phyloP scores from a whole-genome alignment of 805 yeast genomes.

The Schwanniomyces yamadae region DNA sequence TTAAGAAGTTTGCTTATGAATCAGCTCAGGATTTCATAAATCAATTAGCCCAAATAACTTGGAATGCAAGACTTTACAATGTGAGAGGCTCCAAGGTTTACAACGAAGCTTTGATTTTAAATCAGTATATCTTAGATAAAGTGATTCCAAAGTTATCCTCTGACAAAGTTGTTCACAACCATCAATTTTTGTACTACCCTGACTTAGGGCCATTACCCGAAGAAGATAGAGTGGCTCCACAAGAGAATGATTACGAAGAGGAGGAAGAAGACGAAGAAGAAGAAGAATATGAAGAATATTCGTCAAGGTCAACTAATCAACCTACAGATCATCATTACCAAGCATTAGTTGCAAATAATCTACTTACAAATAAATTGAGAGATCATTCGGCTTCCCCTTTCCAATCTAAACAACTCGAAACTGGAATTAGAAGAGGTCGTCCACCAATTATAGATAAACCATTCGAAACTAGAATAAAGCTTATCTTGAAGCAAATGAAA shows the following conservation, averaged over 20 bases:
- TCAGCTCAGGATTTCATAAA: slow-evolving; percentile 66
- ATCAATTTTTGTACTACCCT: slow-evolving; percentile 49
- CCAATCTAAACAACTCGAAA: slow-evolving; percentile 17
- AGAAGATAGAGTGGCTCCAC: slow-evolving; percentile 21
- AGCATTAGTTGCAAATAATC: slow-evolving; percentile 10
- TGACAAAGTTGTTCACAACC: slow-evolving; percentile 38
- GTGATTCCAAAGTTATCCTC: slow-evolving; percentile 48
- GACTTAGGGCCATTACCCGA: slow-evolving; percentile 71
- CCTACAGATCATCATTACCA: slow-evolving; percentile 12
- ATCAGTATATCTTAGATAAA: slow-evolving; percentile 46
- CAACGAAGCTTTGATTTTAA: slow-evolving; percentile 62
- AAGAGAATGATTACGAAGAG: slow-evolving; percentile 26
- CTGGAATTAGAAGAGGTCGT: slow-evolving; percentile 75
- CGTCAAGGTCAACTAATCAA: slow-evolving; percentile 5
- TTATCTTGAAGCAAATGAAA: slow-evolving; percentile 76
- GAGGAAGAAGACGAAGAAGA: slow-evolving; percentile 20
- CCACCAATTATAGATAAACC: slow-evolving; percentile 92
- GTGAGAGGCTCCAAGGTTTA: slow-evolving; percentile 66
- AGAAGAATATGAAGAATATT: slow-evolving; percentile 17
- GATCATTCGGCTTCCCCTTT: slow-evolving; percentile 10
- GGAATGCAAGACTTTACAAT: slow-evolving; percentile 89
- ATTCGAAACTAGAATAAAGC: slow-evolving; percentile 87
- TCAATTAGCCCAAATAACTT: slow-evolving; percentile 80
- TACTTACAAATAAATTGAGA: slow-evolving; percentile 12
- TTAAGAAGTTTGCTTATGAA: slow-evolving; percentile 54